Base-by-base conservation (phyloP, 768 basidiomycete genomes). In the Hortiboletus flavorubellus region DNA sequence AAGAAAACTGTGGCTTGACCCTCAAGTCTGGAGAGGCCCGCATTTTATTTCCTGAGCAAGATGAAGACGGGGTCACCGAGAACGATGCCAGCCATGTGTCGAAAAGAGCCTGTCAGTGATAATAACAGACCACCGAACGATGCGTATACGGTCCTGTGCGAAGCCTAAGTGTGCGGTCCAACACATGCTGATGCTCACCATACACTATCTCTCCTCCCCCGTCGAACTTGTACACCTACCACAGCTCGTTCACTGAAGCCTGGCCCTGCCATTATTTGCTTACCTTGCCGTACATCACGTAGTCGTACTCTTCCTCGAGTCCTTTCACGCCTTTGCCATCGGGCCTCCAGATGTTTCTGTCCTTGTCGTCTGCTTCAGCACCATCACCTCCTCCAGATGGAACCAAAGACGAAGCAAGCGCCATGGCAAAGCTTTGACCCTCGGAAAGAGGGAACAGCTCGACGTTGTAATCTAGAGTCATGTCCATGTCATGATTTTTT, bases 251-350 rank as follows among this genome's bases (percentile, higher is more conserved):
- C 34, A 59, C 47, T 12, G 7, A 46, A 14, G 23, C 21, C 29
- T 6, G 10, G 29, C 33, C 8, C 29, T 16, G 45, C 21, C 18
- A 53, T 11, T 29, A 45, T 41, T 43, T 33, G 11, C 60, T 55
- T 60, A 95, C 93, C 85, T 95, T 98, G 33, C 96, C 96, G 70
- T 92, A 94, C 94, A 98, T 98, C 61, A 99, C 96, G 77, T 98
- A 99, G 67, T 98, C 95, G 66, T 93, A 99, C 61, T 98, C 94
- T 55, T 93, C 89, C 59, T 98, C 96, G 29, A 99, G 70, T 11
- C 86, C 95, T 68, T 82, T 79, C 61, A 78, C 80, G 14, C 82
- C 91, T 72, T 86, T 93, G 37, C 86, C 87, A 66, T 91, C 91
- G 48, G 91, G 91, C 65, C 91, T 75, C 91, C 91, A 93, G 16